Evolutionary conservation across 1,139 yeast genomes (phyloP).

Genomic region (Geotrichum citri-aurantii): DNA sequence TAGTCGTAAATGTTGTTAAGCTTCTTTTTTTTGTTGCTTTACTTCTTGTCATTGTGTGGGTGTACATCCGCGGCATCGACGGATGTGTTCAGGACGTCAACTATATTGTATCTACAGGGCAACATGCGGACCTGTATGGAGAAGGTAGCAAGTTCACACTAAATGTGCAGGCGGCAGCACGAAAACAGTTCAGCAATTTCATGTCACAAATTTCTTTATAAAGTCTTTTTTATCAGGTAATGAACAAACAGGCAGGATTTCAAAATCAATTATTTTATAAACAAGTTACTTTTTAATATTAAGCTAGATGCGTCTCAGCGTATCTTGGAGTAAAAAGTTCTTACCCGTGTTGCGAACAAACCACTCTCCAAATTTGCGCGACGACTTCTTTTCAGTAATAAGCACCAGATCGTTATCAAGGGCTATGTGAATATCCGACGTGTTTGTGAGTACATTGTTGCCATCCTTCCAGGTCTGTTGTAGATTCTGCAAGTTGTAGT

Average conservation of each 20-base stretch:
- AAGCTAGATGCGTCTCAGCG: neutral
- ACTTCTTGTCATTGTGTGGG: slow-evolving; percentile 23
- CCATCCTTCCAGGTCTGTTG: slow-evolving; percentile 44
- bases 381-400: slow-evolving; percentile 42
- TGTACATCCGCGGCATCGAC: slow-evolving; percentile 26
- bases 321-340: slow-evolving; percentile 42
- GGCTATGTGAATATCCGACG: slow-evolving; percentile 42
- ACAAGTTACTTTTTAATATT: neutral
- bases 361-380: slow-evolving; percentile 46
- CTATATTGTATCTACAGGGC: slow-evolving; percentile 12
- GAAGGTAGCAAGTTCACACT: slow-evolving; percentile 9
- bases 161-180: slow-evolving; percentile 9
- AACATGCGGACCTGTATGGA: slow-evolving; percentile 10
- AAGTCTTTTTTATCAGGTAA: neutral
- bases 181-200: slow-evolving; percentile 4
- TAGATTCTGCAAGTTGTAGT: slow-evolving; percentile 42
- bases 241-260: neutral
- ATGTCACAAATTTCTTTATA: neutral
- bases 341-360: slow-evolving; percentile 43
- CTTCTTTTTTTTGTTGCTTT: slow-evolving; percentile 22
- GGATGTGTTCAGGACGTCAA: slow-evolving; percentile 23
- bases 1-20: slow-evolving; percentile 26
- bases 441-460: slow-evolving; percentile 37
- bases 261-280: neutral
- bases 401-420: slow-evolving; percentile 40